Base-by-base conservation (phyloP, 2,329 filamentous ascomycete genomes). In the Colletotrichum sp. region DNA sequence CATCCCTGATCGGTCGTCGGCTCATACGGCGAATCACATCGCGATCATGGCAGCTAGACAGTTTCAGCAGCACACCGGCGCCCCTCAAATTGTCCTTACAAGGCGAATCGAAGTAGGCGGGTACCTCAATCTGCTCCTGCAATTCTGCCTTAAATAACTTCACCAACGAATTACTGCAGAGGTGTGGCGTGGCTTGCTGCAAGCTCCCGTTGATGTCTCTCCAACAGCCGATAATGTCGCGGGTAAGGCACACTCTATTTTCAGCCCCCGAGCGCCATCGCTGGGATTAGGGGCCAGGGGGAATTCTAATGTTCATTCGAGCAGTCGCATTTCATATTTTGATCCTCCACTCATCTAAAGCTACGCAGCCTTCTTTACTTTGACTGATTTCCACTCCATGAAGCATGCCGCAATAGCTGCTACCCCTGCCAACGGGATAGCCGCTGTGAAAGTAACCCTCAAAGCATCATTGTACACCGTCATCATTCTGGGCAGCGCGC, bases 391-490 rank as follows among this genome's bases (percentile, higher is more conserved):
- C 72, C 71, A 77, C 34, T 77, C 62, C 72, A 77, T 64, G 9
- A 71, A 77, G 32, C 71, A 77, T 34, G 75, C 60, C 10, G 75
- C 71, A 62, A 77, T 60, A 9, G 44, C 39, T 12, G 75, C 73
- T 9, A 75, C 9, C 9, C 66, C 75, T 13, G 72, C 72, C 72
- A 77, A 49, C 2, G 72, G 66, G 44, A 77, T 68, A 4, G 75
- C 75, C 34, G 44, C 72, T 9, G 75, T 92, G 30, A 91, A 87
- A 5, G 88, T 86, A 8, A 92, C 90, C 79, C 92, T 92, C 79
- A 93, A 91, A 1, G 90, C 90, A 68, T 89, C 84, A 74, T 89
- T 93, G 83, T 94, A 94, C 0, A 90, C 90, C 0, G 80, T 68
- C 18, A 93, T 83, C 57, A 94, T 89, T 0, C 86, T 86, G 1